Evolutionary conservation across 2,329 filamentous ascomycete genomes (phyloP).

Genomic region (Phaeosphaeriaceae sp.): DNA sequence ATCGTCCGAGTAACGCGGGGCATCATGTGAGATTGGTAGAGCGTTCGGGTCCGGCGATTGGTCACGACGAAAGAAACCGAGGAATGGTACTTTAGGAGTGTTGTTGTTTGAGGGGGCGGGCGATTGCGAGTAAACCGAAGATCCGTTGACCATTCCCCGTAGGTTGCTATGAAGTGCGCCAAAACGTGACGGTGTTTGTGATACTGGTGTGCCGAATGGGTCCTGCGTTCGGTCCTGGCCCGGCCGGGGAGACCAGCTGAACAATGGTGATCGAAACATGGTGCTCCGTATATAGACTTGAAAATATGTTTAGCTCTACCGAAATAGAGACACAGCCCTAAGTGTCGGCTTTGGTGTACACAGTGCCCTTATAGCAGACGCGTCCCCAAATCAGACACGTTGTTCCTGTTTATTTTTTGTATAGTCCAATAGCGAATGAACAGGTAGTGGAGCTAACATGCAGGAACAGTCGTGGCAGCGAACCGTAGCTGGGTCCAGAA

Average conservation of each 20-base stretch:
- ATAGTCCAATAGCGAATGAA: constrained; percentile 32
- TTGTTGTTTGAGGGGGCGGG: constrained; percentile 33
- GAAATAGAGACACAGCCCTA: constrained; percentile 12
- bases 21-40: constrained; percentile 23
- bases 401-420: constrained; percentile 23
- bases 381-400: constrained; percentile 27
- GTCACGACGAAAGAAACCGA: constrained; percentile 41
- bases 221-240: constrained; percentile 25
- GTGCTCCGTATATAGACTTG: constrained; percentile 16
- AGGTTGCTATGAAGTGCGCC: constrained; percentile 27
- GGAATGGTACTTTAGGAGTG: constrained; percentile 43
- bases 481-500: constrained; percentile 18
- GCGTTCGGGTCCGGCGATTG: constrained; percentile 33
- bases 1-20: constrained; percentile 31
- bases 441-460: constrained; percentile 27
- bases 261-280: constrained; percentile 44
- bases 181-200: constrained; percentile 27
- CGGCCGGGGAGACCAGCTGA: constrained; percentile 41
- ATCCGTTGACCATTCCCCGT: constrained; percentile 43
- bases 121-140: constrained; percentile 46
- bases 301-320: constrained; percentile 13
- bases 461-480: constrained; percentile 29
- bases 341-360: constrained; percentile 22
- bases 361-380: constrained; percentile 38
- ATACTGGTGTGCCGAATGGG: constrained; percentile 29